Conservation (phyloP, 768 basidiomycete genomes). For the Termitomyces sp. region DNA sequence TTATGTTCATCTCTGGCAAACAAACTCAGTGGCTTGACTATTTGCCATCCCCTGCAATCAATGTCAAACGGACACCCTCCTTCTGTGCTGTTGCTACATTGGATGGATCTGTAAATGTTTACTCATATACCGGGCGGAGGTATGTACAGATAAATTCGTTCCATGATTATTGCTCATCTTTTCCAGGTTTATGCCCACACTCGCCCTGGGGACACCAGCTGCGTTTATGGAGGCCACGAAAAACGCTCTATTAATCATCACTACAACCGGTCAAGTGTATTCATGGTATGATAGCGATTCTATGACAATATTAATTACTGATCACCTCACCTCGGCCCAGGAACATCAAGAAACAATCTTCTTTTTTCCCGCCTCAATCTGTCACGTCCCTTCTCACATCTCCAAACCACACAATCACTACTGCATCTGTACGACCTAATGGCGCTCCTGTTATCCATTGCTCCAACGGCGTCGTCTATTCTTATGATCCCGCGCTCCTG, state of each 20-base stretch:
- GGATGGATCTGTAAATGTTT: slow-evolving; percentile 80
- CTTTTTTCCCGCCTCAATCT: slow-evolving; percentile 64
- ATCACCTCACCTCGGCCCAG: slow-evolving; percentile 32
- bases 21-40: slow-evolving; percentile 90
- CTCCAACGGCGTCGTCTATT: slow-evolving; percentile 74
- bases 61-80: slow-evolving; percentile 53
- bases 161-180: not conserved
- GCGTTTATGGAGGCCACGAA: slow-evolving; percentile 67
- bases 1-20: slow-evolving; percentile 60
- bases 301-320: not conserved
- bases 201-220: slow-evolving; percentile 70
- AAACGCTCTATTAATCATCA: slow-evolving; percentile 67
- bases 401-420: slow-evolving; percentile 58
- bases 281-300: slow-evolving; percentile 55
- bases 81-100: slow-evolving; percentile 78
- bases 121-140: slow-evolving; percentile 83
- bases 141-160: slow-evolving; percentile 22
- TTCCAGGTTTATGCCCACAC: slow-evolving; percentile 68
- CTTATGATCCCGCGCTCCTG: slow-evolving; percentile 67
- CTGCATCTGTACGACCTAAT: slow-evolving; percentile 70
- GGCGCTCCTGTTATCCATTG: slow-evolving; percentile 76
- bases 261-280: slow-evolving; percentile 65
- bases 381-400: slow-evolving; percentile 57
- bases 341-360: slow-evolving; percentile 68
- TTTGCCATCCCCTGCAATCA: slow-evolving; percentile 67